Evolutionary conservation across 2,329 filamentous ascomycete species (phyloP), one percentile per base, ranked within the genome.

Genomic region (Cordyceps cicadae): DNA sequence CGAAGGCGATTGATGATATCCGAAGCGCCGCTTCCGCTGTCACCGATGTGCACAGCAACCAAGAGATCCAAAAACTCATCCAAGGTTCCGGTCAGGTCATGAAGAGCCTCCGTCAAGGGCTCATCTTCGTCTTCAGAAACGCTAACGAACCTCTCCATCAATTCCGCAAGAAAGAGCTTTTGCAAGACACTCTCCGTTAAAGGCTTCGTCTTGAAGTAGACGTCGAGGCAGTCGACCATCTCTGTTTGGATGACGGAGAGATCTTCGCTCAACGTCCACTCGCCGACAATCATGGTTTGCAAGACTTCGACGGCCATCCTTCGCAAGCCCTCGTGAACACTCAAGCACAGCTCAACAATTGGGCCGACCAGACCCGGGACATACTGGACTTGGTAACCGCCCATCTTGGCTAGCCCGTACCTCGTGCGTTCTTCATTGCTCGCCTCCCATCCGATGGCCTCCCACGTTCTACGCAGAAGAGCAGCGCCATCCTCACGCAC

Each of bases 321-420:
- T 63, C 94, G 85, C 61, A 99, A 78, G 3, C 92, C 92, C 71
- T 96, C 91, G 66, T 99, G 94, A 4, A 97, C 92, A 70, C 93
- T 97, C 60, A 99, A 80, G 70, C 94, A 99, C 11, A 99, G 82
- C 73, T 95, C 91, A 26, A 97, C 89, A 55, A 97, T 94, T 0
- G 92, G 92, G 1, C 89, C 88, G 8, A 99, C 92, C 6, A 99
- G 81, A 14, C 89, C 87, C 6, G 95, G 94, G 34, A 99, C 94
- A 72, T 97, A 99, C 75, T 97, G 94, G 21, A 99, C 94, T 74
- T 99, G 94, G 70, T 97, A 99, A 1, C 94, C 94, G 62, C 94
- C 95, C 80, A 97, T 88, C 71, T 88, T 92, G 59, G 84, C 80
- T 60, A 97, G 77, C 0, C 88, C 88, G 69, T 92, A 97, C 29